Percentiles rank a stretch among this genome's conserved stretches.
Evolutionary conservation across 1,139 yeast genomes (phyloP).

Genomic region (Taiozyma sp.): DNA sequence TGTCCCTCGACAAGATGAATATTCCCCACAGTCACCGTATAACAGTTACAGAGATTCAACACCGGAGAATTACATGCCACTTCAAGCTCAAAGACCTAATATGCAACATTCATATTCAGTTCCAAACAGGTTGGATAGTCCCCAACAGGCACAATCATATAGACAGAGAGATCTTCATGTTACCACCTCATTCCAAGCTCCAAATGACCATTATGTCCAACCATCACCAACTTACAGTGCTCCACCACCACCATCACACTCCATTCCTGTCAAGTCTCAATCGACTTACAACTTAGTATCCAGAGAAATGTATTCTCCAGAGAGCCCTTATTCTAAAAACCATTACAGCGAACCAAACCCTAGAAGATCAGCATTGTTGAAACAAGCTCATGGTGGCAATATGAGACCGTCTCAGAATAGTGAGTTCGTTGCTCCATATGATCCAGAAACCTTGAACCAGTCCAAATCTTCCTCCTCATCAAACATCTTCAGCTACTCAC

Average conservation of each 20-base stretch:
- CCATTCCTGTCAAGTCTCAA: conserved; percentile 15
- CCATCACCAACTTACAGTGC: conserved; percentile 2
- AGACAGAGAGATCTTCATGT: neutral
- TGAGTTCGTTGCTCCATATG: conserved; percentile 25
- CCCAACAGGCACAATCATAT: neutral
- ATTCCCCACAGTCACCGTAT: conserved; percentile 11
- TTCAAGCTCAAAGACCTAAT: conserved; percentile 2
- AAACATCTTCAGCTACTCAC: conserved; percentile 24
- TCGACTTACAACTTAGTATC: conserved; percentile 4
- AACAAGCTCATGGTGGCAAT: conserved; percentile 1
- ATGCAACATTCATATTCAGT: conserved; percentile 24
- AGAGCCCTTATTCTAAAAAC: conserved; percentile 4
- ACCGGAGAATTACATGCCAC: neutral
- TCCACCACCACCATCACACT: conserved; percentile 21
- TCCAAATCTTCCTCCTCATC: conserved; percentile 22
- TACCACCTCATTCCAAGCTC: neutral
- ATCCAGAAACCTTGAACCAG: conserved; percentile 25
- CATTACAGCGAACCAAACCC: neutral
- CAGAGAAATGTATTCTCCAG: neutral
- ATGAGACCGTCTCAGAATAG: conserved; percentile 2
- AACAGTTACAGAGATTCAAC: neutral
- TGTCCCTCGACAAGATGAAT: neutral
- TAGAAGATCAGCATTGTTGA: conserved; percentile 1
- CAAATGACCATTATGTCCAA: neutral
- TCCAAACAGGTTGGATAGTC: conserved; percentile 11